Evolutionary conservation across 2,329 filamentous ascomycete genomes (phyloP).

Genomic region (Rhynchosporium secalis): DNA sequence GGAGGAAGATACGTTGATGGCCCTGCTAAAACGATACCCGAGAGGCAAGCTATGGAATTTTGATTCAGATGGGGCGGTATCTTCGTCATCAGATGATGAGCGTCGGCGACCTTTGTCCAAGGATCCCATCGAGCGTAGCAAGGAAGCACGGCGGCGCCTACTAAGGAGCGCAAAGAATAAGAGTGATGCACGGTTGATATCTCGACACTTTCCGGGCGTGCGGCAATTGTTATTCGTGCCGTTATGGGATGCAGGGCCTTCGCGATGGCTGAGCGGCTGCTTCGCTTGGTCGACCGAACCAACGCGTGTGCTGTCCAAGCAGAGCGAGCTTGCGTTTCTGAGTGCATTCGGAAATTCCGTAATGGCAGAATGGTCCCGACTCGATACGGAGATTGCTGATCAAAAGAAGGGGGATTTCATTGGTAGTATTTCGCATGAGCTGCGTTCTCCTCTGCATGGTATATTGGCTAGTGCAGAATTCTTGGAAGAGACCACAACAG

Average conservation of each 20-base stretch:
- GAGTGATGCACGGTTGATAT: constrained; percentile 40
- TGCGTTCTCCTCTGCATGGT: constrained; percentile 57
- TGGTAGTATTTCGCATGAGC: constrained; percentile 58
- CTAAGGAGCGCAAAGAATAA: constrained; percentile 25
- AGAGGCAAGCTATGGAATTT: constrained; percentile 51
- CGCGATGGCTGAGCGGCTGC: constrained; percentile 51
- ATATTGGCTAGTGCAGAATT: constrained; percentile 55
- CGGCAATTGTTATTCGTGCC: constrained; percentile 51
- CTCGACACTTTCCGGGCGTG: constrained; percentile 46
- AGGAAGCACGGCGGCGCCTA: constrained; percentile 22
- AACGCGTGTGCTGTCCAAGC: constrained; percentile 40
- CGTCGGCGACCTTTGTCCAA: neutral
- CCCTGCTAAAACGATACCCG: constrained; percentile 46
- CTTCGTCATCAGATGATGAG: constrained; percentile 48
- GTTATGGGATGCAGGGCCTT: constrained; percentile 49
- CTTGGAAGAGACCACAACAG: constrained; percentile 44
- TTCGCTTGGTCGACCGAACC: constrained; percentile 47
- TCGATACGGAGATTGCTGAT: constrained; percentile 53
- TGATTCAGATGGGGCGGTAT: constrained; percentile 45
- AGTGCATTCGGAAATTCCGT: constrained; percentile 50
- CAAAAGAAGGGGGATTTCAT: constrained; percentile 59
- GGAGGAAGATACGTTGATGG: constrained; percentile 35
- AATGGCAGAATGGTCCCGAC: constrained; percentile 56
- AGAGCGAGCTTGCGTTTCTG: constrained; percentile 43
- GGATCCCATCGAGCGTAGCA: constrained; percentile 15